Evolutionary conservation across 331 rosid genomes (phyloP).

Genomic region (Saraca asoca): DNA sequence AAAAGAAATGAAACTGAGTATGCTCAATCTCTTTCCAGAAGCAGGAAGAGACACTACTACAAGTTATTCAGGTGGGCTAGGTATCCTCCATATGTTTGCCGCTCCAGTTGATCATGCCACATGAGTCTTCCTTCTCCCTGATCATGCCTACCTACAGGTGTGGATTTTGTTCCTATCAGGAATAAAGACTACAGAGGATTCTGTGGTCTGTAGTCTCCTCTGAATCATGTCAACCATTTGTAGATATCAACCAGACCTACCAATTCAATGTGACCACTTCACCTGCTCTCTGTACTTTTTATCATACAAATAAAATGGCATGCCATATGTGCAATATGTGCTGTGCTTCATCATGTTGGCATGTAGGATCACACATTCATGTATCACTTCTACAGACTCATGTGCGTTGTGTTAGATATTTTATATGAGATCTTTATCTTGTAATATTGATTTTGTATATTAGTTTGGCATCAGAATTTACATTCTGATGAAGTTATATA

Average conservation of each 20-base stretch:
- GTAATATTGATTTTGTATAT: constrained; percentile 15
- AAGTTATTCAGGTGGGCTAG: constrained; percentile 58
- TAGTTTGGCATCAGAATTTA: not conserved
- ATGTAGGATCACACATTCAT: constrained; percentile 32
- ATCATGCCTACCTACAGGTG: constrained; percentile 3
- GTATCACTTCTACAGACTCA: constrained; percentile 33
- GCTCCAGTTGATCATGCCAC: constrained; percentile 33
- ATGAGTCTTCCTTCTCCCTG: constrained; percentile 23
- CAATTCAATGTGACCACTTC: constrained; percentile 14
- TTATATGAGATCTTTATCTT: not conserved
- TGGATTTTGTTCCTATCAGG: constrained; percentile 24
- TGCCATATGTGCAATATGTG: constrained; percentile 8
- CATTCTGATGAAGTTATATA: constrained; percentile 10
- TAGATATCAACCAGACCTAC: constrained; percentile 29
- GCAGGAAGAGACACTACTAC: constrained; percentile 42
- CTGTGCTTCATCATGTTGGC: constrained; percentile 28
- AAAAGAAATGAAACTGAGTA: constrained; percentile 52
- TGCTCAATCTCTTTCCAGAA: constrained; percentile 26
- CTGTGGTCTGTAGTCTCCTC: too few relatives aligned
- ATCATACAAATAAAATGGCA: constrained; percentile 15
- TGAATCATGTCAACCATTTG: too few relatives aligned
- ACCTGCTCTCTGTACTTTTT: constrained; percentile 23
- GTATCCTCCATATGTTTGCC: constrained; percentile 46
- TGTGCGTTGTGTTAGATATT: constrained; percentile 12
- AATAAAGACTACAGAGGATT: too few relatives aligned